phyloP scores from a whole-genome alignment of 2,329 filamentous ascomycete species.

The Aurifilum marmelostoma region DNA sequence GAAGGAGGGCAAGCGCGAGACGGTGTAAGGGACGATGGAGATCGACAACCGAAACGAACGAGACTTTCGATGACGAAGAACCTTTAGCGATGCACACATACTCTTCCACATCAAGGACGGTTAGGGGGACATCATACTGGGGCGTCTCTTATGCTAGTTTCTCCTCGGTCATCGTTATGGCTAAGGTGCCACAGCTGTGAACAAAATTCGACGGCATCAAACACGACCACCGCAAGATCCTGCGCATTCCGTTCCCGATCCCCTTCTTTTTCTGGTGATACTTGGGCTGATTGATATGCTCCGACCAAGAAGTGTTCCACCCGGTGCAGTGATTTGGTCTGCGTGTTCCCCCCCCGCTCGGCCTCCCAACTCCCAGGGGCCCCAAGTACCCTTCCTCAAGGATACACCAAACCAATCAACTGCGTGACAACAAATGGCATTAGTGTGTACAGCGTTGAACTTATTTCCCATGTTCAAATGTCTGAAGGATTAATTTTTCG shows the following conservation, averaged over 20 bases:
- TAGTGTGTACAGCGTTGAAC: slow-evolving; percentile 63
- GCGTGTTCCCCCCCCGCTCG: not conserved
- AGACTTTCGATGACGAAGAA: slow-evolving; percentile 31
- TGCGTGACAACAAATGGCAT: slow-evolving; percentile 47
- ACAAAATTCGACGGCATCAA: slow-evolving; percentile 28
- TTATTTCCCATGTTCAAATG: slow-evolving; percentile 53
- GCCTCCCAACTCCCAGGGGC: too few species aligned
- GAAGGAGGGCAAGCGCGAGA: slow-evolving; percentile 92
- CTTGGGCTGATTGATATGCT: slow-evolving; percentile 25
- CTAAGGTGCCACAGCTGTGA: slow-evolving; percentile 26
- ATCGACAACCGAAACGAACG: slow-evolving; percentile 27
- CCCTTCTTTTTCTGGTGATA: slow-evolving; percentile 8
- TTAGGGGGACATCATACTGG: slow-evolving; percentile 25
- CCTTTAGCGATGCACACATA: slow-evolving; percentile 22
- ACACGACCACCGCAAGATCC: slow-evolving; percentile 14
- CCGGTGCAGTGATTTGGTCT: not conserved
- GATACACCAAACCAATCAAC: too few species aligned
- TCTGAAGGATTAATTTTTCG: slow-evolving; percentile 59
- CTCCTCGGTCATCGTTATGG: slow-evolving; percentile 20
- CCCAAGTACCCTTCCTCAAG: too few species aligned
- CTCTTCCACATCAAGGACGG: slow-evolving; percentile 24
- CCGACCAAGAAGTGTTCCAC: not conserved
- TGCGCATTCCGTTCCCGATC: slow-evolving; percentile 9
- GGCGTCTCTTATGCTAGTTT: slow-evolving; percentile 29
- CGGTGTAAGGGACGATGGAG: slow-evolving; percentile 60